Evolutionary conservation across 1,284 basidiomycete genomes (phyloP).

Genomic region (Somion occarium): DNA sequence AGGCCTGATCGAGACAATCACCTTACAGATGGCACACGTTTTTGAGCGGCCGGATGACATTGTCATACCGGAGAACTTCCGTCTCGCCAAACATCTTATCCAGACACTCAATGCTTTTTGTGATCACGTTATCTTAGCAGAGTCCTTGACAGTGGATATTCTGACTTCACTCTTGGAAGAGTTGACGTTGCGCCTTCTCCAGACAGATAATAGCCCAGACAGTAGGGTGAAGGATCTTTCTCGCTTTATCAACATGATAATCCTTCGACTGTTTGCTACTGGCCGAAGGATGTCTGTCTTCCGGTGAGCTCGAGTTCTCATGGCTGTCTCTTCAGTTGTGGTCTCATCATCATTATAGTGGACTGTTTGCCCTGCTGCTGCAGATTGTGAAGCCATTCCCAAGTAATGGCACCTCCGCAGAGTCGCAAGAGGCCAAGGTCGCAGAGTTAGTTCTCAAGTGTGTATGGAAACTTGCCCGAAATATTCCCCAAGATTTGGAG

Average conservation of each 20-base stretch:
- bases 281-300: conserved; percentile 91
- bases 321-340: conserved; percentile 7
- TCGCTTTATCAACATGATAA: conserved; percentile 97
- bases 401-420: conserved; percentile 55
- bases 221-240: conserved; percentile 84
- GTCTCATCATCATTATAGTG: conserved; percentile 35
- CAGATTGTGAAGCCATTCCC: conserved; percentile 88
- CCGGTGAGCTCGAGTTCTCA: conserved; percentile 50
- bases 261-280: conserved; percentile 89
- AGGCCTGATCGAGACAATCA: conserved; percentile 84
- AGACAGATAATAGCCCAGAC: conserved; percentile 81
- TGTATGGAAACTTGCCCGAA: conserved; percentile 96
- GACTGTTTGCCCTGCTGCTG: conserved; percentile 80
- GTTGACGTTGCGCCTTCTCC: conserved; percentile 83
- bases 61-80: conserved; percentile 72
- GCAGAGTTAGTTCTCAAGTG: conserved; percentile 98
- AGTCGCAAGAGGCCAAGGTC: conserved; percentile 83
- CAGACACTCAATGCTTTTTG: conserved; percentile 92
- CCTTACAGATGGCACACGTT: conserved; percentile 83
- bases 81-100: conserved; percentile 93
- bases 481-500: conserved; percentile 87
- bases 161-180: conserved; percentile 81
- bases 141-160: conserved; percentile 77
- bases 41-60: conserved; percentile 80
- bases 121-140: conserved; percentile 77